Percentiles rank a stretch among this genome's conserved stretches.
Evolutionary conservation across 2,329 filamentous ascomycete species (phyloP).

Genomic region (Colletotrichum musicola): DNA sequence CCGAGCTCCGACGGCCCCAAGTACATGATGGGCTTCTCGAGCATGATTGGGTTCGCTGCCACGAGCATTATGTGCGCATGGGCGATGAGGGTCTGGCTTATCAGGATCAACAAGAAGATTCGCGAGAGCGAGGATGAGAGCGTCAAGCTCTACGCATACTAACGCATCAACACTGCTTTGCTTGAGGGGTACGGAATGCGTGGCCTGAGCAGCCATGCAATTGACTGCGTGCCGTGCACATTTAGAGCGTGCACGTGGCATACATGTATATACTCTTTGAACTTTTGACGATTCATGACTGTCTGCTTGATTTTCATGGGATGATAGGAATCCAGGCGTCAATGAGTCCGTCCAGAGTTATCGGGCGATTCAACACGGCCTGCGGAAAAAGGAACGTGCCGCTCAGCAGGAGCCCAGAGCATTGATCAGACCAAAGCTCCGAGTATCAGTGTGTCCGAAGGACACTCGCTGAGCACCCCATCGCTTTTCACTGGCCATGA

Average conservation of each 20-base stretch:
- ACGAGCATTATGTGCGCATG: conserved; percentile 33
- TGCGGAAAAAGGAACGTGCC: not conserved
- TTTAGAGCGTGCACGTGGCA: too few relatives aligned
- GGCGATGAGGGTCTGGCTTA: conserved; percentile 41
- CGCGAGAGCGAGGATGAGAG: conserved; percentile 40
- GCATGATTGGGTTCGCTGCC: conserved; percentile 70
- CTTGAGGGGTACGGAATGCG: too few relatives aligned
- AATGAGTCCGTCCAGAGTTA: not conserved
- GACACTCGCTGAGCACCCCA: not conserved
- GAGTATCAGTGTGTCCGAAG: too few relatives aligned
- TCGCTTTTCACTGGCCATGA: not conserved
- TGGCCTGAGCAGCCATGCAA: too few relatives aligned
- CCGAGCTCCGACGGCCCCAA: conserved; percentile 61
- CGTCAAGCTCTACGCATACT: conserved; percentile 42
- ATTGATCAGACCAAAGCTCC: too few relatives aligned
- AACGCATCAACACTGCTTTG: not conserved
- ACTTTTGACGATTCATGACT: too few relatives aligned
- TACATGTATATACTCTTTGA: too few relatives aligned
- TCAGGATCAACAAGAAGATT: conserved; percentile 42
- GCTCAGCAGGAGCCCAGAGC: too few relatives aligned
- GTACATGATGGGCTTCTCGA: conserved; percentile 66
- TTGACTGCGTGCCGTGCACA: too few relatives aligned
- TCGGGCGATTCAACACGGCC: not conserved
- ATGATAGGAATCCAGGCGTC: too few relatives aligned
- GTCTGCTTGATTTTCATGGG: too few relatives aligned